A percentile compares a stretch with the other conserved stretches of the same genome.
Evolutionary conservation across 306 rosid species (phyloP).

Genomic region (Lathyrus sativus): DNA sequence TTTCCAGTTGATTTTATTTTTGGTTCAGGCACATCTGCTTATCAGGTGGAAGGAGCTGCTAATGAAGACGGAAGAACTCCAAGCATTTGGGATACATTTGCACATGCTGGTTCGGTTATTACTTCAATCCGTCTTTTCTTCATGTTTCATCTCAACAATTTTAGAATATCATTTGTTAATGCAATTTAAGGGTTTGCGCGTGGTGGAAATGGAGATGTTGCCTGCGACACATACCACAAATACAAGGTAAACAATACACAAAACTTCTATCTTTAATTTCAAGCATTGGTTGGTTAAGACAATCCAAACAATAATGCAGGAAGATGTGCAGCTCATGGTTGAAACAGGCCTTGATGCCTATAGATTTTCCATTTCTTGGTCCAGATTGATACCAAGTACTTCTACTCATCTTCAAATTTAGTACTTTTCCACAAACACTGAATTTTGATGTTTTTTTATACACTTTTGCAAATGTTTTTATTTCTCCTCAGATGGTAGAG

Average conservation of each 20-base stretch:
- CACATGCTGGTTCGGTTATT: conserved; percentile 48
- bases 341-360: conserved; percentile 68
- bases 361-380: conserved; percentile 88
- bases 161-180: neutral
- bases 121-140: neutral
- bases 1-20: conserved; percentile 63
- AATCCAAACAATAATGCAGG: conserved; percentile 46
- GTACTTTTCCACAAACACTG: neutral
- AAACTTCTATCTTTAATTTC: neutral
- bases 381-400: conserved; percentile 79
- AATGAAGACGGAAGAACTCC: conserved; percentile 71
- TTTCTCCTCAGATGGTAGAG: conserved; percentile 60
- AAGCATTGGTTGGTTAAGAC: too few species aligned
- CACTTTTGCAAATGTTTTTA: neutral
- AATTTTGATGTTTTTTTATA: neutral
- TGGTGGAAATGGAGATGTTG: conserved; percentile 66
- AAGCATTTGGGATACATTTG: conserved; percentile 71
- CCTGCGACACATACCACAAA: conserved; percentile 65
- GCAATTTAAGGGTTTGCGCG: conserved; percentile 31
- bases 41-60: conserved; percentile 86
- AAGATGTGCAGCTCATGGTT: conserved; percentile 75
- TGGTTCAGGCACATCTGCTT: conserved; percentile 77
- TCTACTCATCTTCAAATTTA: neutral
- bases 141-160: neutral
- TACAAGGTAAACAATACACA: conserved; percentile 56